Percentiles rank a stretch among this genome's conserved stretches.
Conservation (phyloP, 495 filamentous ascomycete genomes). For the Neurospora intermedia region DNA sequence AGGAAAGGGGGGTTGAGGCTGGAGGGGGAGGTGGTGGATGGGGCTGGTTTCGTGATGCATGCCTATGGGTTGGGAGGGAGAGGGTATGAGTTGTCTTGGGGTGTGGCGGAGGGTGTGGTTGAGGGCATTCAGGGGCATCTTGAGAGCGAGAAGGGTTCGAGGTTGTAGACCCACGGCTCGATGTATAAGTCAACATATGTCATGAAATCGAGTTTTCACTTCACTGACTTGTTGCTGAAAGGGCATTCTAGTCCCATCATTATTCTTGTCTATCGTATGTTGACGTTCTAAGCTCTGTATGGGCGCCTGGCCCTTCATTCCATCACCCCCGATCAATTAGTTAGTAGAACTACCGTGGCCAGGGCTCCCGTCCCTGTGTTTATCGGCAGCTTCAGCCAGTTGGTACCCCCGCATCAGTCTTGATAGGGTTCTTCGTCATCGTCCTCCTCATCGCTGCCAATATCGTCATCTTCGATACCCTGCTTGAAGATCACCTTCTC, state of each 20-base stretch:
- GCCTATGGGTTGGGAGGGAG: slow-evolving; percentile 54
- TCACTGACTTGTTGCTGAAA: background rate
- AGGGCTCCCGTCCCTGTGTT: background rate
- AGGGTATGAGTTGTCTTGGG: slow-evolving; percentile 45
- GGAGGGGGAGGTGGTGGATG: slow-evolving; percentile 28
- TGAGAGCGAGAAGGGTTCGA: slow-evolving; percentile 1
- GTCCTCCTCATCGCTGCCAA: slow-evolving; percentile 20
- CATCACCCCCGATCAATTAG: background rate
- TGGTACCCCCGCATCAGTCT: background rate
- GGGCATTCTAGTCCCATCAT: background rate
- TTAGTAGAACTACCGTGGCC: background rate
- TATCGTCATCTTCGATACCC: slow-evolving; percentile 19
- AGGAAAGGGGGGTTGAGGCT: slow-evolving; percentile 32
- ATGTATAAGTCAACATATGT: background rate
- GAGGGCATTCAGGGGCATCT: slow-evolving; percentile 20
- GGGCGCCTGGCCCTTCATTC: background rate
- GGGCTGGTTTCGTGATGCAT: slow-evolving; percentile 40
- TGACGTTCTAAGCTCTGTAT: background rate
- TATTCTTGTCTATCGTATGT: background rate
- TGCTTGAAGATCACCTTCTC: slow-evolving; percentile 64
- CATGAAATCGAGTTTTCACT: background rate
- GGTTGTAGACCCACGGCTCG: slow-evolving; percentile 1
- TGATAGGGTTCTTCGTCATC: background rate
- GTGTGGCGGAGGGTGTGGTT: slow-evolving; percentile 31
- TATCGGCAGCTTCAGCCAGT: background rate